Conservation (phyloP, 208 protist genomes). For the Phytomonas francai region DNA sequence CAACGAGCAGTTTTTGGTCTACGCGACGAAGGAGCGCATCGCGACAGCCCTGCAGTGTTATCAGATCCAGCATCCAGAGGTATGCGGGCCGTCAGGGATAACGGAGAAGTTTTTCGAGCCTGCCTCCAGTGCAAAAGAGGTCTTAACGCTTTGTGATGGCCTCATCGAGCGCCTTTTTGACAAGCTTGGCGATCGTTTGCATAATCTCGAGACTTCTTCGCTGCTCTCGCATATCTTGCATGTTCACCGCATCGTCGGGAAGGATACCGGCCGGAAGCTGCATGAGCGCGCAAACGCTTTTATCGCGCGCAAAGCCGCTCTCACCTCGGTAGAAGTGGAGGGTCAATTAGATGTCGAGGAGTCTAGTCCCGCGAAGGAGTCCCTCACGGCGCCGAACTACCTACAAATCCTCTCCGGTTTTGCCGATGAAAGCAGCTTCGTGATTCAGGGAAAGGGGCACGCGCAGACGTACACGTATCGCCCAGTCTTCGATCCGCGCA, state of each 20-base stretch:
- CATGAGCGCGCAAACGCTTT: constrained; percentile 47
- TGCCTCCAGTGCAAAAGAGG: constrained; percentile 19
- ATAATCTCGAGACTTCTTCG: constrained; percentile 40
- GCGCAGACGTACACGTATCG: constrained; percentile 33
- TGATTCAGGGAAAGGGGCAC: constrained; percentile 29
- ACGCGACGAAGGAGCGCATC: constrained; percentile 46
- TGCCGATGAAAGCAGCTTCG: constrained; percentile 68
- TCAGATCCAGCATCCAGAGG: constrained; percentile 22
- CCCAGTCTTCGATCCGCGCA: constrained; percentile 40
- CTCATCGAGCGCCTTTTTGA: constrained; percentile 47
- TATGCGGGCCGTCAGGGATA: constrained; percentile 11
- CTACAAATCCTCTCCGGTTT: constrained; percentile 64
- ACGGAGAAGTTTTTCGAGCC: constrained; percentile 14
- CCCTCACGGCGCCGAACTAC: constrained; percentile 65
- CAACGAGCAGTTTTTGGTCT: constrained; percentile 81
- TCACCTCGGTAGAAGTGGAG: neutral
- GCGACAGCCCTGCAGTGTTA: constrained; percentile 36
- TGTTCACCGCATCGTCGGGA: constrained; percentile 55
- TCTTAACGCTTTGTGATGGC: constrained; percentile 39
- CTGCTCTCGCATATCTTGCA: constrained; percentile 57
- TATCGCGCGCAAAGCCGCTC: constrained; percentile 32
- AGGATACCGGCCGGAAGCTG: constrained; percentile 39
- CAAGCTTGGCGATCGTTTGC: constrained; percentile 24
- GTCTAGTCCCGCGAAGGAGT: constrained; percentile 30
- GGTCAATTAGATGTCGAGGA: neutral